phyloP scores from a whole-genome alignment of 2,329 filamentous ascomycete species.

The Diaporthe aspalathi region DNA sequence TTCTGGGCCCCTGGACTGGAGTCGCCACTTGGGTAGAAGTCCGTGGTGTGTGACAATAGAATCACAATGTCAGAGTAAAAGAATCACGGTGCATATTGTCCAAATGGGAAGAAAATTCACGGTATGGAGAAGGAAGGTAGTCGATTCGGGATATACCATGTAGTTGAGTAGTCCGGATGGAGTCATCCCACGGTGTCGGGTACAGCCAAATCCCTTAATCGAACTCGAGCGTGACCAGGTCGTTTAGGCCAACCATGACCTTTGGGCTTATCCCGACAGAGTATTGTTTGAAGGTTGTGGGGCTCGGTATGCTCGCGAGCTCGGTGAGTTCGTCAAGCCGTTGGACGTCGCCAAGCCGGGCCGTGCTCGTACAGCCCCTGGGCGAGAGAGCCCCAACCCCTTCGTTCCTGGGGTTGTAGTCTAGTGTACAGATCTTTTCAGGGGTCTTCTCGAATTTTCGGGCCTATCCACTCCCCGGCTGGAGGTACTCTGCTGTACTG shows the following conservation, averaged over 20 bases:
- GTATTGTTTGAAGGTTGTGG: not conserved
- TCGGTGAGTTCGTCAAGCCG: not conserved
- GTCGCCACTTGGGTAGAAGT: not conserved
- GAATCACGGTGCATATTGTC: not conserved
- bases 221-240: not conserved
- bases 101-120: not conserved
- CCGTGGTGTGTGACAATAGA: not conserved
- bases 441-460: constrained; percentile 16
- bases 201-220: not conserved
- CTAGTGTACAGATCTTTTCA: no score
- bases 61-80: no score
- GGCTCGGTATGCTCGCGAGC: not conserved
- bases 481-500: not conserved
- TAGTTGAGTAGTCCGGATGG: not conserved
- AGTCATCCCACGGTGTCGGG: not conserved
- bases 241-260: not conserved
- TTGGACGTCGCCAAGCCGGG: constrained; percentile 12
- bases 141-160: not conserved
- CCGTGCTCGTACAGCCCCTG: not conserved
- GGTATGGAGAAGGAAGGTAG: not conserved
- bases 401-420: not conserved
- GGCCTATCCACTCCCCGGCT: not conserved
- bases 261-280: not conserved
- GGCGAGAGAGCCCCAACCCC: not conserved
- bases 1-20: not conserved